Conservation (phyloP, 192 early-diverging fungal species). For the Chytriomyces sp. region DNA sequence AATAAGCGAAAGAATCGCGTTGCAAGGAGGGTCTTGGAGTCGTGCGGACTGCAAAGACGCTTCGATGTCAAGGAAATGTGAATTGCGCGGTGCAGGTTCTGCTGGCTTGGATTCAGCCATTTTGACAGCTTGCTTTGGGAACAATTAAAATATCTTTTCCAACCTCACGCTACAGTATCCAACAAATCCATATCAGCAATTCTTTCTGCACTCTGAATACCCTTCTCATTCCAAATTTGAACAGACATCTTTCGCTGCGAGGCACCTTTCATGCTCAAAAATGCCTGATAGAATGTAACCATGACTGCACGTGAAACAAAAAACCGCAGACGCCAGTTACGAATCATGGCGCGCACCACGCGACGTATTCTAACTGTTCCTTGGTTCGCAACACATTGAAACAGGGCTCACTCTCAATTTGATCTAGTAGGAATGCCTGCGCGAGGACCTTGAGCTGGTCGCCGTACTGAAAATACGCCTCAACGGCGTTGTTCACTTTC, state of each 20-base stretch:
- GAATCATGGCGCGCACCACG: constrained; percentile 71
- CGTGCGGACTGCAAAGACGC: too few species aligned
- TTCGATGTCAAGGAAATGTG: too few species aligned
- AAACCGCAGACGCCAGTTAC: constrained; percentile 74
- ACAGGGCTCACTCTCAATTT: constrained; percentile 84
- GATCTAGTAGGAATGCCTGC: constrained; percentile 72
- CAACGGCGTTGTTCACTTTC: constrained; percentile 88
- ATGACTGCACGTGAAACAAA: constrained; percentile 78
- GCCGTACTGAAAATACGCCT: constrained; percentile 83
- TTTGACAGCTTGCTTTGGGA: too few species aligned
- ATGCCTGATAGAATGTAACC: constrained; percentile 58
- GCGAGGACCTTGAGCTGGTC: constrained; percentile 64
- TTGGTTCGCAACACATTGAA: constrained; percentile 97
- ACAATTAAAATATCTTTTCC: too few species aligned
- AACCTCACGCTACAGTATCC: too few species aligned
- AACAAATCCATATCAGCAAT: neutral
- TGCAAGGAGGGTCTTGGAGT: too few species aligned
- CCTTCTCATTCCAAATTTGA: constrained; percentile 47
- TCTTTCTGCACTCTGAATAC: neutral
- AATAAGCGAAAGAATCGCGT: too few species aligned
- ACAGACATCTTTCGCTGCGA: constrained; percentile 66
- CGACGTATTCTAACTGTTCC: constrained; percentile 70
- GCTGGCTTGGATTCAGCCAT: too few species aligned
- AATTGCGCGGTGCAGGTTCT: too few species aligned
- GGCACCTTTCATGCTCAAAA: constrained; percentile 54